These are phyloP conservation scores for Scleroderma citrinum DNA, from an alignment of 768 basidiomycete genomes.

Conservation along the genomic window DNA sequence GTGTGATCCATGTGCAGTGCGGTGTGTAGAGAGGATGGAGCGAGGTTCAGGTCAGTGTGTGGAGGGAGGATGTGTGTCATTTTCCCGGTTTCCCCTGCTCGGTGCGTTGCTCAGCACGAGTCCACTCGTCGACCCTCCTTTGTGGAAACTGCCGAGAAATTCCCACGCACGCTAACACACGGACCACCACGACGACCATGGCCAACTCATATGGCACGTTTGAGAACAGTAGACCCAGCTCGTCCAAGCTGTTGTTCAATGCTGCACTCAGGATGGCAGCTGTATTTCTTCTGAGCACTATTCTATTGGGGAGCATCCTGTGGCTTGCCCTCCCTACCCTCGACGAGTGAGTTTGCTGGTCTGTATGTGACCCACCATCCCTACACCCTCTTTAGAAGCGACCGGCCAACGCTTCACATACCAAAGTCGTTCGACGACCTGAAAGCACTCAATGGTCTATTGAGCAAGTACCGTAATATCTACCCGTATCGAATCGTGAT, in stretches of 20 bases:
- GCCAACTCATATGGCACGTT: conserved; percentile 19
- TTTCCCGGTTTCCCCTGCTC: conserved; percentile 10
- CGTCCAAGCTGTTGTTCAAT: conserved; percentile 61
- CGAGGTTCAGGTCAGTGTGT: conserved; percentile 37
- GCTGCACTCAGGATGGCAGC: conserved; percentile 81
- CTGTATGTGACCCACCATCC: neutral
- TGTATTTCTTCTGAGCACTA: conserved; percentile 65
- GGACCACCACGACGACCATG: conserved; percentile 6
- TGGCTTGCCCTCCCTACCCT: conserved; percentile 77
- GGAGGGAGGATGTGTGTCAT: conserved; percentile 47
- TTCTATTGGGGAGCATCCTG: conserved; percentile 70
- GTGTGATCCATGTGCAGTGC: conserved; percentile 66
- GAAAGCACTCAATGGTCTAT: conserved; percentile 73
- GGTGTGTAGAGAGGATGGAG: conserved; percentile 50
- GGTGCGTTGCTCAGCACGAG: conserved; percentile 15
- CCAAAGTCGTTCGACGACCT: conserved; percentile 87
- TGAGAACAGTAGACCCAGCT: conserved; percentile 26
- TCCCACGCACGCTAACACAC: conserved; percentile 5
- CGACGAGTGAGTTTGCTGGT: conserved; percentile 50
- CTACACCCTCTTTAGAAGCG: conserved; percentile 45
- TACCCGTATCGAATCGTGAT: conserved; percentile 81
- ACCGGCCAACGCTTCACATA: conserved; percentile 70
- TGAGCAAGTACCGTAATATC: conserved; percentile 89
- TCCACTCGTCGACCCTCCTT: conserved; percentile 17
- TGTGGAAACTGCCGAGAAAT: conserved; percentile 18